Conservation (phyloP, 2,329 filamentous ascomycete species). For the Trichoderma brevicompactum region DNA sequence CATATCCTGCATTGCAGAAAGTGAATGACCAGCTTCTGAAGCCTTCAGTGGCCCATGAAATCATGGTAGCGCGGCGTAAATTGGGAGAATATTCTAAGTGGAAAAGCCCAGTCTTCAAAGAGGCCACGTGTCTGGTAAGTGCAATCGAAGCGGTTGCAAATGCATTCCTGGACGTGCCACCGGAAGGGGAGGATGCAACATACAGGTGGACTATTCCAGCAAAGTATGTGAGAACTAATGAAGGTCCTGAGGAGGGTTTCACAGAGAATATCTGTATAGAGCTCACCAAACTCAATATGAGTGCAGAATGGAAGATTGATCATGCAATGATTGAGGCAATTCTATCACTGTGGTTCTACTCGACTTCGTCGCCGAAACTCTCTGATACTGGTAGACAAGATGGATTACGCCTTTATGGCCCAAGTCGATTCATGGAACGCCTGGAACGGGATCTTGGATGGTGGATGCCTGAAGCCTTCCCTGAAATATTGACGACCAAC, state of each 20-base stretch:
- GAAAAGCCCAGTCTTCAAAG: neutral
- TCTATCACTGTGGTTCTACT: conserved; percentile 40
- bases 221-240: too few relatives aligned
- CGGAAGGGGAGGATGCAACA: accelerated
- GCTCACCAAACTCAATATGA: neutral
- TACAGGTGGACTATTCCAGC: neutral
- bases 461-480: conserved; percentile 10
- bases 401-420: neutral
- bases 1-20: neutral
- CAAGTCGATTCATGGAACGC: neutral
- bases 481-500: neutral
- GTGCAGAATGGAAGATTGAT: conserved; percentile 32
- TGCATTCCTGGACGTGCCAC: neutral
- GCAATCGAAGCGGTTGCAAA: conserved; percentile 31
- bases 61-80: neutral
- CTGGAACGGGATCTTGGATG: neutral
- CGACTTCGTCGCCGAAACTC: neutral
- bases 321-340: conserved; percentile 37
- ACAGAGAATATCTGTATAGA: too few relatives aligned
- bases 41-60: neutral
- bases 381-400: accelerated
- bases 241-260: too few relatives aligned
- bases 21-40: neutral
- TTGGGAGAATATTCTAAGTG: neutral
- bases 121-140: conserved; percentile 28